phyloP scores from a whole-genome alignment of 345 rosid species.

The Microcos paniculata region DNA sequence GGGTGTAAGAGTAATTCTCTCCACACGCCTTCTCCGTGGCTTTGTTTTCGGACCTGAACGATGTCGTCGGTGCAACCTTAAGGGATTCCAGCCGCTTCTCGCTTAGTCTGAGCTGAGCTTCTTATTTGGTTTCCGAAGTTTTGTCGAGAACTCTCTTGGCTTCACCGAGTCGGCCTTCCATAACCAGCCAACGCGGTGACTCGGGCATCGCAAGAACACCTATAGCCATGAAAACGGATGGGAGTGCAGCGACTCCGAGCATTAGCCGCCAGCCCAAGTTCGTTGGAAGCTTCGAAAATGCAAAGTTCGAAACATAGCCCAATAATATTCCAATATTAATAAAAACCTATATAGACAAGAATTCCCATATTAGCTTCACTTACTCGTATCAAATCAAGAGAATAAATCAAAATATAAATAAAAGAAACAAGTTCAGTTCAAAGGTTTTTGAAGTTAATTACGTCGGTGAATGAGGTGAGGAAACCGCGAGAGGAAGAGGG shows the following conservation, averaged over 20 bases:
- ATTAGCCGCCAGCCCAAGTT: constrained; percentile 89
- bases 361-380: constrained; percentile 40
- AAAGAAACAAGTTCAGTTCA: background rate
- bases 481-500: constrained; percentile 93
- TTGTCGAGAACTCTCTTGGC: constrained; percentile 72
- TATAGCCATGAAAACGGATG: constrained; percentile 56
- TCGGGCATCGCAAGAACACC: constrained; percentile 58
- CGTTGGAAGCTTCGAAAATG: constrained; percentile 60
- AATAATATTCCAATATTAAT: constrained; percentile 69
- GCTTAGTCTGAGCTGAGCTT: constrained; percentile 54
- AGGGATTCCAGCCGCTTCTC: constrained; percentile 85
- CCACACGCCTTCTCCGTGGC: too few species aligned
- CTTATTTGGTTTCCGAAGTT: constrained; percentile 67
- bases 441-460: constrained; percentile 10
- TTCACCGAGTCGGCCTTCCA: constrained; percentile 85
- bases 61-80: constrained; percentile 70
- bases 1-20: too few species aligned
- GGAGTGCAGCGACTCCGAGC: constrained; percentile 77
- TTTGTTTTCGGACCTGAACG: too few species aligned
- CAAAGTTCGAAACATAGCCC: constrained; percentile 86
- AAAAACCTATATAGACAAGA: constrained; percentile 66
- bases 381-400: constrained; percentile 37
- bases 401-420: background rate
- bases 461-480: constrained; percentile 93
- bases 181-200: constrained; percentile 94